A percentile compares a stretch with the other conserved stretches of the same genome.
Evolutionary conservation across 1,139 yeast genomes (phyloP).

Genomic region (Nakaseomyces delphensis): DNA sequence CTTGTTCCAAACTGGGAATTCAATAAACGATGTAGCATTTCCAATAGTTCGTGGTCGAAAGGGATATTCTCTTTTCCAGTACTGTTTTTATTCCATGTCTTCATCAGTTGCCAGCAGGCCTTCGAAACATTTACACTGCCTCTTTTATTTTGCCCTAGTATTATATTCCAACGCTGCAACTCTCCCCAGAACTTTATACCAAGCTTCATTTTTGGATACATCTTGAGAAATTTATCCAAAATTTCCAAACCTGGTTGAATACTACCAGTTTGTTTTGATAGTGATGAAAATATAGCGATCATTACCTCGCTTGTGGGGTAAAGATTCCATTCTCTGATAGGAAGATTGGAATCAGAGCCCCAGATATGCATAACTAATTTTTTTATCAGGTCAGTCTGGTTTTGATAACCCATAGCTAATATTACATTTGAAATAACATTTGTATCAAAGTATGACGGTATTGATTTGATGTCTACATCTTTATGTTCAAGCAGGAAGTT

Average conservation of each 20-base stretch:
- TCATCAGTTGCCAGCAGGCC: conserved; percentile 18
- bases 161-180: conserved; percentile 17
- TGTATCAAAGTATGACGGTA: conserved; percentile 10
- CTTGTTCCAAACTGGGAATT: conserved; percentile 7
- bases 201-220: conserved; percentile 19
- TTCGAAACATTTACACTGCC: conserved; percentile 10
- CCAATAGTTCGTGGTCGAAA: conserved; percentile 12
- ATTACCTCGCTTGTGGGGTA: conserved; percentile 18
- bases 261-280: conserved; percentile 14
- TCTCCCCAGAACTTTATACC: conserved; percentile 23
- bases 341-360: conserved; percentile 12
- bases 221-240: conserved; percentile 16
- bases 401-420: conserved; percentile 21
- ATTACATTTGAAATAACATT: conserved; percentile 17
- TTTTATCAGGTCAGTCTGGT: conserved; percentile 16
- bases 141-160: conserved; percentile 12
- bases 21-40: neutral
- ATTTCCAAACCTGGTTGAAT: conserved; percentile 16
- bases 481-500: neutral
- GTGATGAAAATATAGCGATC: conserved; percentile 20
- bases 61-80: conserved; percentile 12
- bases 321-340: conserved; percentile 3
- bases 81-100: conserved; percentile 15
- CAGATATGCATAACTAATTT: conserved; percentile 16
- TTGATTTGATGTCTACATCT: neutral